Percentiles rank a stretch among this genome's conserved stretches.
These are phyloP conservation scores for Arbutus unedo DNA, from an alignment of 148 eudicot species.

Conservation along the genomic window DNA sequence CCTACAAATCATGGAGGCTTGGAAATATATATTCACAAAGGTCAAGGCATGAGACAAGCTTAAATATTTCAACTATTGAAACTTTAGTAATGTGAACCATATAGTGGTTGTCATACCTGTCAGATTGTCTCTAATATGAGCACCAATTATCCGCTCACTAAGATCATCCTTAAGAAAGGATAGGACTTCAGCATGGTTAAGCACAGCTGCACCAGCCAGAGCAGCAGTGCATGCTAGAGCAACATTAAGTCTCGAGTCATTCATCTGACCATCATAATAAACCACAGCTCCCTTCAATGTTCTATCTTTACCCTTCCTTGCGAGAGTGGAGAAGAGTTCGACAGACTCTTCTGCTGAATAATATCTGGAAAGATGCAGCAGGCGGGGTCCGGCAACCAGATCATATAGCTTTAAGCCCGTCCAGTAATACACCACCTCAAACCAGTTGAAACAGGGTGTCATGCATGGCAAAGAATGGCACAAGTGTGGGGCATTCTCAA, in stretches of 20 bases:
- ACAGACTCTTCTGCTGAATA: conserved; percentile 84
- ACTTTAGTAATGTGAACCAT: neutral
- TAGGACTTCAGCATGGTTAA: conserved; percentile 88
- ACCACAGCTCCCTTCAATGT: conserved; percentile 92
- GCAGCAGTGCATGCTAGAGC: conserved; percentile 92
- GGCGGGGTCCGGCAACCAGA: conserved; percentile 71
- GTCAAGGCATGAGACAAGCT: neutral
- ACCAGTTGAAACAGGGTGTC: conserved; percentile 96
- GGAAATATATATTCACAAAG: neutral
- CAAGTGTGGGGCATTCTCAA: conserved; percentile 96
- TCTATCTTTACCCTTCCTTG: conserved; percentile 57
- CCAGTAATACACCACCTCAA: conserved; percentile 93
- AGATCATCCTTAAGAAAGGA: conserved; percentile 73
- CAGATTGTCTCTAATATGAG: conserved; percentile 64
- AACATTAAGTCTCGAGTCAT: conserved; percentile 91
- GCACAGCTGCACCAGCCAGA: conserved; percentile 86
- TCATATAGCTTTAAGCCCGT: conserved; percentile 86
- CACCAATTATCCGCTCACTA: conserved; percentile 68
- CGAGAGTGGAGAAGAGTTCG: conserved; percentile 89
- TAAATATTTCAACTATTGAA: neutral
- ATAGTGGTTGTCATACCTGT: conserved; percentile 46
- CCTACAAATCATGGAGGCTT: neutral
- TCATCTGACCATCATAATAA: conserved; percentile 97
- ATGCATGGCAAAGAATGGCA: conserved; percentile 93
- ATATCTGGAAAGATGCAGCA: conserved; percentile 83